Conservation (phyloP, 1,284 basidiomycete genomes). For the Kwoniella shivajii region DNA sequence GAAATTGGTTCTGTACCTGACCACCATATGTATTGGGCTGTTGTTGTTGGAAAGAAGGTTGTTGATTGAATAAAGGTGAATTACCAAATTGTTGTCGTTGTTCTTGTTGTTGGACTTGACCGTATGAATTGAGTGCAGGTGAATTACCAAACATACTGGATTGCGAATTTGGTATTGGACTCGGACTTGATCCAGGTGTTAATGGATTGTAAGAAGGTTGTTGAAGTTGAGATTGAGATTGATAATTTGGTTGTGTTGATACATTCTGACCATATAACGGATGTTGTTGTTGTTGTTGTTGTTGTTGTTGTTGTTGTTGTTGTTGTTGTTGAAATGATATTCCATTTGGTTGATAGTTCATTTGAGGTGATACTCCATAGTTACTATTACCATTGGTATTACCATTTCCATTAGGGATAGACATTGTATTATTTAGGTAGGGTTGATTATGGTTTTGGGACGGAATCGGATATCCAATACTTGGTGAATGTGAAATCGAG, state of each 20-base stretch:
- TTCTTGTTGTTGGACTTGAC: no score
- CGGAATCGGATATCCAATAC: no score
- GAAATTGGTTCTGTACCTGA: not conserved
- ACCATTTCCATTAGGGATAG: no score
- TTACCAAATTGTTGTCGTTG: not conserved
- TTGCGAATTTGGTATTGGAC: no score
- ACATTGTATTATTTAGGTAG: not conserved
- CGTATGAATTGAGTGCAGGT: no score
- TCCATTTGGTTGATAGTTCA: not conserved
- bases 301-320: conserved; percentile 3
- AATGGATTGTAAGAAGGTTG: no score
- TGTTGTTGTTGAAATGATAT: conserved; percentile 6
- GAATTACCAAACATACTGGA: no score
- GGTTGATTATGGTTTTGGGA: no score
- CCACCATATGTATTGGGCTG: no score
- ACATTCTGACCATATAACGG: conserved; percentile 5
- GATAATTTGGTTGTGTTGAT: not conserved
- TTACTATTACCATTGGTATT: no score
- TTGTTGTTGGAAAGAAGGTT: not conserved
- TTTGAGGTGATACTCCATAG: not conserved
- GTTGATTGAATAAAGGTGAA: conserved; percentile 7
- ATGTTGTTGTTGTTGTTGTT: conserved; percentile 2
- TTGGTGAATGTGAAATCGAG: not conserved
- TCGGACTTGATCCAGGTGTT: no score
- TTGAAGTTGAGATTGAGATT: not conserved